Percentiles rank a stretch among this genome's conserved stretches.
Evolutionary conservation across 2,329 filamentous ascomycete genomes (phyloP).

Genomic region (Ceratocystis cacaofunesta): DNA sequence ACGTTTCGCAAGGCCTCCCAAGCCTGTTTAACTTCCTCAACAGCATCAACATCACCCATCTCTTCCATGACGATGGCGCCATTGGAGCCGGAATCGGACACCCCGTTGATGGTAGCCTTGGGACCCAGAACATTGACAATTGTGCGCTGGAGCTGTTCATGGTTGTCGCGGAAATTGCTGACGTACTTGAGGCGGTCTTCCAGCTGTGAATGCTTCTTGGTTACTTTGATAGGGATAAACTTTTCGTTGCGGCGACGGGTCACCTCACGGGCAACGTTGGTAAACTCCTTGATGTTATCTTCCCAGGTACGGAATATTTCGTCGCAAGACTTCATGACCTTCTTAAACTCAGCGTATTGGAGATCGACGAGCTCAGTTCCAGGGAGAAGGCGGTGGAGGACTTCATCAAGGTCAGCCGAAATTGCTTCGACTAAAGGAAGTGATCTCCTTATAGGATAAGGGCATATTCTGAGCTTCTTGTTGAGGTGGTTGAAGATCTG

Average conservation of each 20-base stretch:
- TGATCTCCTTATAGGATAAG: slow-evolving; percentile 84
- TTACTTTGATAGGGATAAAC: slow-evolving; percentile 97
- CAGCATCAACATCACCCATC: slow-evolving; percentile 91
- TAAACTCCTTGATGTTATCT: slow-evolving; percentile 92
- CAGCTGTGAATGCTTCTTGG: slow-evolving; percentile 70
- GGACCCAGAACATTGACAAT: slow-evolving; percentile 93
- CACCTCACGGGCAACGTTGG: slow-evolving; percentile 89
- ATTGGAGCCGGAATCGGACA: slow-evolving; percentile 30
- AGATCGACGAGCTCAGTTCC: slow-evolving; percentile 82
- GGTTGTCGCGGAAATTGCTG: slow-evolving; percentile 84
- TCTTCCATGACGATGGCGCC: slow-evolving; percentile 70
- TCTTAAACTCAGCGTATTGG: slow-evolving; percentile 79
- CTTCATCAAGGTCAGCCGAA: slow-evolving; percentile 77
- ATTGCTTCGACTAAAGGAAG: slow-evolving; percentile 93
- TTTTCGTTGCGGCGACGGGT: slow-evolving; percentile 88
- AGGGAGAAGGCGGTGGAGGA: slow-evolving; percentile 71
- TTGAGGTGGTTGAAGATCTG: slow-evolving; percentile 91
- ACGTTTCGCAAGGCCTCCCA: slow-evolving; percentile 91
- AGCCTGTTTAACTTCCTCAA: slow-evolving; percentile 87
- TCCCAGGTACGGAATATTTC: slow-evolving; percentile 89
- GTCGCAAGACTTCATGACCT: slow-evolving; percentile 68
- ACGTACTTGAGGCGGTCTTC: slow-evolving; percentile 90
- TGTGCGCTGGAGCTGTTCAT: slow-evolving; percentile 91
- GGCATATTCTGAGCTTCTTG: slow-evolving; percentile 92
- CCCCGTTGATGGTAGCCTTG: slow-evolving; percentile 39